Evolutionary conservation across 2,329 filamentous ascomycete genomes (phyloP).

Genomic region (Fusarium sublunatum): DNA sequence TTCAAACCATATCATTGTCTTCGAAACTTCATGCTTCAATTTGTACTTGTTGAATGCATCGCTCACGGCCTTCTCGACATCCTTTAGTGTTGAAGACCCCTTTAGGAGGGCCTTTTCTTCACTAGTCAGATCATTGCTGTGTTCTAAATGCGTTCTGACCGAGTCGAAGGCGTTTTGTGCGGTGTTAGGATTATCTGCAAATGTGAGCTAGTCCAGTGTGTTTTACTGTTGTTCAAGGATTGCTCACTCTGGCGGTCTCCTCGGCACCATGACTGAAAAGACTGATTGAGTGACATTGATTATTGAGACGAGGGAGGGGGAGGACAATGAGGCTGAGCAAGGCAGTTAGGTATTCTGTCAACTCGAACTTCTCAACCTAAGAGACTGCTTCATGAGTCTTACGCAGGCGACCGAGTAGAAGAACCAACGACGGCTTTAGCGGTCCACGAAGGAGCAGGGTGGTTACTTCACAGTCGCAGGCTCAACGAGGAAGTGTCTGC

Average conservation of each 20-base stretch:
- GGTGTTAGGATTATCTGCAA: background rate
- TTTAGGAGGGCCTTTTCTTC: background rate
- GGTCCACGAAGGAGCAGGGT: too few relatives aligned
- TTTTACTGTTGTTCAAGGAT: background rate
- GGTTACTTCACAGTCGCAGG: too few relatives aligned
- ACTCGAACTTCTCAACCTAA: too few relatives aligned
- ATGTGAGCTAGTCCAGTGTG: background rate
- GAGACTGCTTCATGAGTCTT: too few relatives aligned
- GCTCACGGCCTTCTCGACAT: constrained; percentile 2
- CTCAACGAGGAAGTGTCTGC: too few relatives aligned
- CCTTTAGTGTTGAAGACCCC: background rate
- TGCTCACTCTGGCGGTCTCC: constrained; percentile 1
- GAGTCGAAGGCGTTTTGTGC: background rate
- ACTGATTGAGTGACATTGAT: background rate
- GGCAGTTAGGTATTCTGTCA: too few relatives aligned
- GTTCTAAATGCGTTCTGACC: background rate
- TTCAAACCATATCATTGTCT: constrained; percentile 2
- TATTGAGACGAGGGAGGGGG: background rate
- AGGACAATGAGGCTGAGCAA: background rate
- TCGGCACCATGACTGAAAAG: constrained; percentile 6
- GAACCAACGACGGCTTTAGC: too few relatives aligned
- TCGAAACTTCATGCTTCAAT: background rate
- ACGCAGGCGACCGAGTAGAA: too few relatives aligned
- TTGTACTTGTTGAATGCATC: constrained; percentile 4
- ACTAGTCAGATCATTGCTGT: background rate